phyloP scores from a whole-genome alignment of 192 early-diverging fungal species.

The Dissophora globulifera region DNA sequence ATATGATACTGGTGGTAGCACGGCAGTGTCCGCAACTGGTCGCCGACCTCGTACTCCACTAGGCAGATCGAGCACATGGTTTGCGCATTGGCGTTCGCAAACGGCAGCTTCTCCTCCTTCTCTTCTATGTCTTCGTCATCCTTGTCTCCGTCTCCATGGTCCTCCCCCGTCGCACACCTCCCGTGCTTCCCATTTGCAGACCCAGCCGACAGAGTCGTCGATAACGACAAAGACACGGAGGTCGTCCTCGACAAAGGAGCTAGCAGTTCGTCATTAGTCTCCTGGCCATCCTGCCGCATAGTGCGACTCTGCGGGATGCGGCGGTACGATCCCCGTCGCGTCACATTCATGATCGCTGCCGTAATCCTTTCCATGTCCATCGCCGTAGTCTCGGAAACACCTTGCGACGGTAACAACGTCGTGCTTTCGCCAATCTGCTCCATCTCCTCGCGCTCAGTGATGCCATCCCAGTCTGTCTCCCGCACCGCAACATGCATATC shows the following conservation, averaged over 20 bases:
- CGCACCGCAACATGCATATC: not conserved
- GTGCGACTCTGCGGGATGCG: not conserved
- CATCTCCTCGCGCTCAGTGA: not conserved
- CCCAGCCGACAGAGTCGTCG: not conserved
- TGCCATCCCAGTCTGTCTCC: not conserved
- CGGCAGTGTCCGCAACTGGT: conserved; percentile 58
- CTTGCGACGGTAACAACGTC: not conserved
- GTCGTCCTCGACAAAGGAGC: not conserved
- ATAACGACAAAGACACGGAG: not conserved
- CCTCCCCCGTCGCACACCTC: not conserved
- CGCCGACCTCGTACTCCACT: conserved; percentile 58
- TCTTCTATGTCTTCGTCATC: conserved; percentile 2
- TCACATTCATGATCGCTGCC: not conserved
- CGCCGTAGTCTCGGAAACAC: not conserved
- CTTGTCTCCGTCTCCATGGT: not conserved
- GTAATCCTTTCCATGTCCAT: conserved; percentile 20
- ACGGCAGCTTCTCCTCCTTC: conserved; percentile 20
- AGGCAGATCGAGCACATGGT: conserved; percentile 64
- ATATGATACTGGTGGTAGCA: conserved; percentile 66
- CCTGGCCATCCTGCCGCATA: too few relatives aligned
- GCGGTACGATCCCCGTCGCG: conserved; percentile 11
- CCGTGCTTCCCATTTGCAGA: not conserved
- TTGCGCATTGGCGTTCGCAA: conserved; percentile 50
- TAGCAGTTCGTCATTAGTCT: too few relatives aligned
- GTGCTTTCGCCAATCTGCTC: conserved; percentile 5